Conservation (phyloP, 805 yeast genomes). For the Naumovozyma baii region DNA sequence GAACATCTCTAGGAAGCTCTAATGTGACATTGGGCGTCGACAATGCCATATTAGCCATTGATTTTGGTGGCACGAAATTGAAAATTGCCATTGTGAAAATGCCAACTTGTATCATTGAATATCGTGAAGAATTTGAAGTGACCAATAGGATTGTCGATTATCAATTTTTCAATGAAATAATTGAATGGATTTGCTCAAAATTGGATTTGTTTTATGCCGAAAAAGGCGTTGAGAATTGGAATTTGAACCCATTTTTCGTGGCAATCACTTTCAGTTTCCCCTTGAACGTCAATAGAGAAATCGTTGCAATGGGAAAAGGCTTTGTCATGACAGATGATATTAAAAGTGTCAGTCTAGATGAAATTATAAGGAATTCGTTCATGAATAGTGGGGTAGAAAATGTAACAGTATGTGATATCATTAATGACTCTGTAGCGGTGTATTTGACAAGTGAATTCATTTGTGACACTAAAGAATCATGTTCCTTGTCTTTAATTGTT, state of each 20-base stretch:
- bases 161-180: conserved; percentile 14
- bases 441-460: conserved; percentile 40
- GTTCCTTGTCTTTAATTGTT: conserved; percentile 43
- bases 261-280: conserved; percentile 29
- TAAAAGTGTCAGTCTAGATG: conserved; percentile 34
- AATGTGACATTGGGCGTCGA: neutral
- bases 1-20: neutral
- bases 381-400: conserved; percentile 1
- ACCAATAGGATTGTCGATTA: conserved; percentile 11
- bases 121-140: conserved; percentile 8
- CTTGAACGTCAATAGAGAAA: conserved; percentile 24
- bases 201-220: conserved; percentile 1
- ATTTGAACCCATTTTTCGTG: conserved; percentile 7
- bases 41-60: conserved; percentile 15
- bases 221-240: neutral
- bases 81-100: conserved; percentile 15
- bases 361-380: conserved; percentile 28
- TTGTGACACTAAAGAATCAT: conserved; percentile 12
- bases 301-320: conserved; percentile 54
- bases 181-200: conserved; percentile 11
- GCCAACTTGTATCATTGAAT: conserved; percentile 9
- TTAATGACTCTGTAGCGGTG: conserved; percentile 62
- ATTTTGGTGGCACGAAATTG: conserved; percentile 25
- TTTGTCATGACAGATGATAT: conserved; percentile 39
- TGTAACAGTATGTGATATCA: conserved; percentile 36